Percentiles rank a stretch among this genome's conserved stretches.
phyloP scores from a whole-genome alignment of 345 rosid species.

The Eucalyptus marginata region DNA sequence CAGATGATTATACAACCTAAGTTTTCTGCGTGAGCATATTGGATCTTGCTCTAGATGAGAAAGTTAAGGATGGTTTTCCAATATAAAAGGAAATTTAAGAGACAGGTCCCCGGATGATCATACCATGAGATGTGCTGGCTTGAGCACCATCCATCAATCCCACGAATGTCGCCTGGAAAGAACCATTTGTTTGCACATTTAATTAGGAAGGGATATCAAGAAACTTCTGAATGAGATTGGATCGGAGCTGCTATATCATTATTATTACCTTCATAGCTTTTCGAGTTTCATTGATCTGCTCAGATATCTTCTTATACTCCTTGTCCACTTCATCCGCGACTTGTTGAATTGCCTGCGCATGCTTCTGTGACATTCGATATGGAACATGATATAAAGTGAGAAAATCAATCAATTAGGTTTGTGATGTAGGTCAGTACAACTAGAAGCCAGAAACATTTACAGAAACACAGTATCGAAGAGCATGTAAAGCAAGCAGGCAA shows the following conservation, averaged over 20 bases:
- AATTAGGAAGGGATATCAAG: neutral
- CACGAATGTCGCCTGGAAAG: conserved; percentile 22
- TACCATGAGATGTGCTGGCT: conserved; percentile 27
- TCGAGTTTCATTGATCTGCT: conserved; percentile 17
- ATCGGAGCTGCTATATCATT: neutral
- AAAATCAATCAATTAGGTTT: neutral
- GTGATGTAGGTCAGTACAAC: neutral
- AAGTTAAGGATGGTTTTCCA: neutral
- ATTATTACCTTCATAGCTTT: conserved; percentile 28
- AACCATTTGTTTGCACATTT: neutral
- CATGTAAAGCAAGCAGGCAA: neutral
- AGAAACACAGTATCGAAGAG: neutral
- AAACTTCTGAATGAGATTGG: neutral
- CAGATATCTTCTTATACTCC: conserved; percentile 30
- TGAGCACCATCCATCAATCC: conserved; percentile 35
- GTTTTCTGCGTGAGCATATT: neutral
- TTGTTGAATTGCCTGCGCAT: conserved; percentile 32
- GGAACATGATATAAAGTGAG: neutral
- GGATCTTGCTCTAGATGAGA: neutral
- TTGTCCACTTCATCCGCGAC: conserved; percentile 33
- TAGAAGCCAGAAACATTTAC: neutral
- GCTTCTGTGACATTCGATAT: conserved; percentile 16
- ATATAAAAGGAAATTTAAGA: neutral
- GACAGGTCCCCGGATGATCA: neutral
- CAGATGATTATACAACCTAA: neutral